Evolutionary conservation across 192 early-diverging fungal genomes (phyloP).

Genomic region (Coemansia sp.): DNA sequence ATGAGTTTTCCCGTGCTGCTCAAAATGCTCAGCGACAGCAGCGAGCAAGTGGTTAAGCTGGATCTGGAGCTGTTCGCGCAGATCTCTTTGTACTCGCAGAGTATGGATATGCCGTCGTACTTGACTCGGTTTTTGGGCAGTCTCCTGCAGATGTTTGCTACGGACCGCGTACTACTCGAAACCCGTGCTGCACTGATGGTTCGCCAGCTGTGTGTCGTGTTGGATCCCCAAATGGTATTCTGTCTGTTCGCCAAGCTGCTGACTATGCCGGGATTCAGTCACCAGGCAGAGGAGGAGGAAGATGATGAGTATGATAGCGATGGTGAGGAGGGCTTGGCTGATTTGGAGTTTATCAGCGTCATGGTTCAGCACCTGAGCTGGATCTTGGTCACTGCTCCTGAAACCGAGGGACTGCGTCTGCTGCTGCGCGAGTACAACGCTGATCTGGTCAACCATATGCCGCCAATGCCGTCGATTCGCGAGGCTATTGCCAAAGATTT

Average conservation of each 20-base stretch:
- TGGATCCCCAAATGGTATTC: slow-evolving; percentile 92
- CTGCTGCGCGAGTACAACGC: slow-evolving; percentile 78
- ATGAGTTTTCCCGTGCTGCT: slow-evolving; percentile 84
- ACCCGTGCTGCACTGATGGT: slow-evolving; percentile 89
- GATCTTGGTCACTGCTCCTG: slow-evolving; percentile 93
- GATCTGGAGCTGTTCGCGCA: slow-evolving; percentile 95
- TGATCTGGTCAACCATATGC: slow-evolving; percentile 36
- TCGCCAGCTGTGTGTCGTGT: slow-evolving; percentile 84
- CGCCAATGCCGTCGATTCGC: slow-evolving; percentile 17
- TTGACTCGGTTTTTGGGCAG: slow-evolving; percentile 88
- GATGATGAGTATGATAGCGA: not conserved
- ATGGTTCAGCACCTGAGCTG: slow-evolving; percentile 99
- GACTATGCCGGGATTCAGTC: slow-evolving; percentile 55
- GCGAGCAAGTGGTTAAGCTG: slow-evolving; percentile 91
- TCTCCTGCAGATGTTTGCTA: slow-evolving; percentile 86
- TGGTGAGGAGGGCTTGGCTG: slow-evolving; percentile 14
- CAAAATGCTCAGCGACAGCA: slow-evolving; percentile 88
- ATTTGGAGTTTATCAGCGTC: slow-evolving; percentile 84
- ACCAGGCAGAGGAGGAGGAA: not conserved
- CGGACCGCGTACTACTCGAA: slow-evolving; percentile 85
- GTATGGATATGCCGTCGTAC: slow-evolving; percentile 54
- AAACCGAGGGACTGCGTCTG: slow-evolving; percentile 78
- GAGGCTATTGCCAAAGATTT: not conserved
- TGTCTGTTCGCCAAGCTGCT: slow-evolving; percentile 83
- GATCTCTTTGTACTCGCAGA: slow-evolving; percentile 73